These are phyloP conservation scores for Clitocybe nebularis DNA, from an alignment of 1,284 basidiomycete genomes.

Conservation along the genomic window DNA sequence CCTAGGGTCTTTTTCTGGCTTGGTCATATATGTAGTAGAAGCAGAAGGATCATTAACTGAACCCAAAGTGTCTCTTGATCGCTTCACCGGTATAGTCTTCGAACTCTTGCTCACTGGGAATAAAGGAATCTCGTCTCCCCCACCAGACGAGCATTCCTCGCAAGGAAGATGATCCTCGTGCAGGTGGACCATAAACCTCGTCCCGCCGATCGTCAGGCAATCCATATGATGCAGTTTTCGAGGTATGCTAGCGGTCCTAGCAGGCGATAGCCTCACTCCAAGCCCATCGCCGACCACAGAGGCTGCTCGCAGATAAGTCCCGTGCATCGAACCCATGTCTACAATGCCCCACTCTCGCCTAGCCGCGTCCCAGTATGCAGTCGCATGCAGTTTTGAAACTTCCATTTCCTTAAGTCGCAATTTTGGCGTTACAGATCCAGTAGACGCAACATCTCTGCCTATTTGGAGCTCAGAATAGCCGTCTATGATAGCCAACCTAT, in stretches of 20 bases:
- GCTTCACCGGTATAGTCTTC: slow-evolving; percentile 22
- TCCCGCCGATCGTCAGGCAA: slow-evolving; percentile 59
- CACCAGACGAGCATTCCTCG: slow-evolving; percentile 48
- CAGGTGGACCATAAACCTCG: slow-evolving; percentile 65
- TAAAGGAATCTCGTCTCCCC: slow-evolving; percentile 54
- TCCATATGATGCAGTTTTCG: slow-evolving; percentile 60
- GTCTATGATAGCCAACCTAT: slow-evolving; percentile 57
- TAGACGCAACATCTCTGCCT: slow-evolving; percentile 57
- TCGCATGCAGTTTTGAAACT: slow-evolving; percentile 76
- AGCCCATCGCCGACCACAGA: slow-evolving; percentile 18
- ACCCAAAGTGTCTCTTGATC: slow-evolving; percentile 30
- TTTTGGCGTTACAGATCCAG: slow-evolving; percentile 49
- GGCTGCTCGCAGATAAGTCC: slow-evolving; percentile 54
- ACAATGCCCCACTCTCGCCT: slow-evolving; percentile 64
- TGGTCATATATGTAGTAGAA: slow-evolving; percentile 12
- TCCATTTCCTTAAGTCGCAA: slow-evolving; percentile 77
- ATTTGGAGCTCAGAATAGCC: slow-evolving; percentile 62
- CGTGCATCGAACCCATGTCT: slow-evolving; percentile 80
- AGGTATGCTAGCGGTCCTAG: slow-evolving; percentile 65
- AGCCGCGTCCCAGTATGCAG: slow-evolving; percentile 62
- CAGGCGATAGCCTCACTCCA: slow-evolving; percentile 54
- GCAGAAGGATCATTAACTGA: slow-evolving; percentile 18
- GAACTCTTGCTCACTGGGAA: slow-evolving; percentile 36
- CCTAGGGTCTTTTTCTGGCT: slow-evolving; percentile 43
- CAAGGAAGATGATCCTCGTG: slow-evolving; percentile 61